phyloP scores from a whole-genome alignment of 2,329 filamentous ascomycete species.

The Pseudocercospora eumusae region DNA sequence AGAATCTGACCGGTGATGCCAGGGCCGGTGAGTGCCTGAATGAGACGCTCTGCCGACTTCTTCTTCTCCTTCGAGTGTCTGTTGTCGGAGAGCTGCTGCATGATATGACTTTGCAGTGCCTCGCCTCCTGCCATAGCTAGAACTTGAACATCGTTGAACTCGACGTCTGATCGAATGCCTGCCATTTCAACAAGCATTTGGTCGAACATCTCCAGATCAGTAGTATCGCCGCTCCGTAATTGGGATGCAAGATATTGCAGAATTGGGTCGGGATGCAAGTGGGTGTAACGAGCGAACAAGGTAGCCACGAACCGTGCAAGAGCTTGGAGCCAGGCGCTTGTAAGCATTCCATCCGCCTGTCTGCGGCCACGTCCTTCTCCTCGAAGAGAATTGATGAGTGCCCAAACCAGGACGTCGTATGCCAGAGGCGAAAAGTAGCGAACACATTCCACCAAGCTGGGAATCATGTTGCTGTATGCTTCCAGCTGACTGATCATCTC shows the following conservation, averaged over 20 bases:
- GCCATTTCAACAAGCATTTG: slow-evolving; percentile 92
- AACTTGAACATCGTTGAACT: slow-evolving; percentile 86
- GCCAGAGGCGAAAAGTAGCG: slow-evolving; percentile 90
- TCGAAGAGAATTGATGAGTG: slow-evolving; percentile 72
- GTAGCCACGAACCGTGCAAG: slow-evolving; percentile 88
- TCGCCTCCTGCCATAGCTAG: slow-evolving; percentile 86
- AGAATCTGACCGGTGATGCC: slow-evolving; percentile 78
- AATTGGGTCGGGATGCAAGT: slow-evolving; percentile 80
- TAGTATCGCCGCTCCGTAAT: slow-evolving; percentile 77
- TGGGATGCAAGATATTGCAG: slow-evolving; percentile 88
- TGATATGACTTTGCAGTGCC: slow-evolving; percentile 73
- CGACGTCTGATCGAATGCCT: slow-evolving; percentile 81
- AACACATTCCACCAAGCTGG: slow-evolving; percentile 90
- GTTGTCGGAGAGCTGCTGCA: slow-evolving; percentile 77
- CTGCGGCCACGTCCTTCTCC: slow-evolving; percentile 59
- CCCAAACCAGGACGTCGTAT: slow-evolving; percentile 93
- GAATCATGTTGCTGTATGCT: slow-evolving; percentile 90
- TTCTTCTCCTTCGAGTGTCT: slow-evolving; percentile 63
- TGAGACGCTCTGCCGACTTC: slow-evolving; percentile 71
- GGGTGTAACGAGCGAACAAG: slow-evolving; percentile 81
- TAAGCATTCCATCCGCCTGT: slow-evolving; percentile 69
- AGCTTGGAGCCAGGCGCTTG: slow-evolving; percentile 88
- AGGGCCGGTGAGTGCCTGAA: slow-evolving; percentile 75
- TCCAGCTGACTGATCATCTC: slow-evolving; percentile 89
- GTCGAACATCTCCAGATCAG: slow-evolving; percentile 86